Evolutionary conservation across 2,329 filamentous ascomycete genomes (phyloP), one percentile per base, ranked within the genome.

Genomic region (Stenocarpella maydis): DNA sequence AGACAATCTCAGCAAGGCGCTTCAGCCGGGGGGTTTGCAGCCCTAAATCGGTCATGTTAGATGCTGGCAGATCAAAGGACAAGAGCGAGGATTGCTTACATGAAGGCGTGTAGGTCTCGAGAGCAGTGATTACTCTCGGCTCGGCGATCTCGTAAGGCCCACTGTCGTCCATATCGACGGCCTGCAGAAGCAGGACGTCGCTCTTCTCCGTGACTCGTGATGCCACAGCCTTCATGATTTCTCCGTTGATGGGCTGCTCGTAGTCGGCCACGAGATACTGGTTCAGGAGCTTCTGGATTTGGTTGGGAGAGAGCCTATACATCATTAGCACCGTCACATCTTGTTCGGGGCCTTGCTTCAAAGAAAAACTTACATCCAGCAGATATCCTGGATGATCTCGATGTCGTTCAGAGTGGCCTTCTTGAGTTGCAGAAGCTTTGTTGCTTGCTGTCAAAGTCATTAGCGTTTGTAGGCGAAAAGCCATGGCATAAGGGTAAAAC

Each of bases 181-280:
- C 94, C 69, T 95, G 92, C 55, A 99, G 86, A 69, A 99, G 89
- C 65, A 99, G 87, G 3, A 98, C 95, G 76, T 98, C 96, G 76
- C 94, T 97, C 90, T 99, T 99, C 84, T 99, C 96, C 1, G 95
- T 98, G 55, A 99, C 96, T 65, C 95, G 89, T 47, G 94, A 97
- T 9, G 97, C 96, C 65, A 99, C 97, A 9, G 96, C 96, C 84
- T 99, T 99, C 96, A 99, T 99, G 78, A 99, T 99, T 80, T 99
- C 96, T 78, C 95, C 96, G 77, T 99, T 98, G 82, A 99, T 99
- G 45, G 96, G 96, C 82, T 98, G 96, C 82, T 99, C 96, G 80
- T 99, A 99, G 82, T 99, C 96, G 71, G 96, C 96, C 69, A 99
- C 95, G 60, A 99, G 88, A 79, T 99, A 99, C 81, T 99, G 96